phyloP scores from a whole-genome alignment of 306 rosid genomes.

The Trichosanthes truncata region DNA sequence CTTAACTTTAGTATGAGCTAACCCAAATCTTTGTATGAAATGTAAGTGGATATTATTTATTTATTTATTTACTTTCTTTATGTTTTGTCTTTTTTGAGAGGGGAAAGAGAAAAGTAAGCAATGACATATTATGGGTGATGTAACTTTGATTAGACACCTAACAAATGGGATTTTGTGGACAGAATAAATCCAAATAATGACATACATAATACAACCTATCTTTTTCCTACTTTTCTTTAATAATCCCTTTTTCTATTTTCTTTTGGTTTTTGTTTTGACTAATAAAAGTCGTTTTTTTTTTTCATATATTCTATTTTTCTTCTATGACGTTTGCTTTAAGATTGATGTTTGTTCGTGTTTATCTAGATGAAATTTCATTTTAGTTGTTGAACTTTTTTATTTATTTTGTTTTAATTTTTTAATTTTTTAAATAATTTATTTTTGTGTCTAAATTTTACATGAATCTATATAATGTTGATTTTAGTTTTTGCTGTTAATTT shows the following conservation, averaged over 20 bases:
- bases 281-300: background rate
- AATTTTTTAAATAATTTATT: too few species aligned
- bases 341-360: too few species aligned
- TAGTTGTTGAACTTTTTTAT: too few species aligned
- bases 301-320: background rate
- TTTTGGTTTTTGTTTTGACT: background rate
- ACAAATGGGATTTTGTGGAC: slow-evolving; percentile 1
- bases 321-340: background rate
- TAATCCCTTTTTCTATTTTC: background rate
- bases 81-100: background rate
- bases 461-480: too few species aligned
- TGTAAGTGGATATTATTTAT: background rate
- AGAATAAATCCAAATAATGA: background rate
- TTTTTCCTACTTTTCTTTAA: background rate
- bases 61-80: background rate
- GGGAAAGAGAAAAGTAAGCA: background rate
- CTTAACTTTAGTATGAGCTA: background rate
- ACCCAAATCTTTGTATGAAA: background rate
- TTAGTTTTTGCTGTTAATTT: too few species aligned
- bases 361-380: too few species aligned
- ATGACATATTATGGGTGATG: background rate
- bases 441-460: too few species aligned
- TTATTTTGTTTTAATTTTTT: too few species aligned
- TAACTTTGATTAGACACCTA: background rate
- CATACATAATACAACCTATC: background rate